Conservation (phyloP, 2,329 filamentous ascomycete genomes). For the Ophiosphaerella herpotricha region DNA sequence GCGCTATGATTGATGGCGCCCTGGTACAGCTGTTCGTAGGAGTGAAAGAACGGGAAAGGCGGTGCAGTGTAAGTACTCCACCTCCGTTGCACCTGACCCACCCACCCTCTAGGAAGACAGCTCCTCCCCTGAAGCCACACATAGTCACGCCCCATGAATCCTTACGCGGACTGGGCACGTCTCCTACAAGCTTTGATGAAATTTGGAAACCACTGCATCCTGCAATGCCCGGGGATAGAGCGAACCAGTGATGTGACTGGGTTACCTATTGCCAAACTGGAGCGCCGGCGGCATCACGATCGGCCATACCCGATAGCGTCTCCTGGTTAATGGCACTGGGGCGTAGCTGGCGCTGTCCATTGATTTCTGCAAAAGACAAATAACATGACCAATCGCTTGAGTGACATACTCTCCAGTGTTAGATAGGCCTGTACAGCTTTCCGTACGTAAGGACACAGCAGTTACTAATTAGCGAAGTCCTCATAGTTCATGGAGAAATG, state of each 20-base stretch:
- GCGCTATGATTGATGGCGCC: not conserved
- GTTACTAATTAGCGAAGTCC: slow-evolving; percentile 3
- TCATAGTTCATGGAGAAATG: not conserved
- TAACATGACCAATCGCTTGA: slow-evolving; percentile 1
- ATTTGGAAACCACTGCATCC: not conserved
- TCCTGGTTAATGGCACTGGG: too few relatives aligned
- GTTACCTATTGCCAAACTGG: slow-evolving; percentile 4
- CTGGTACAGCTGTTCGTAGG: slow-evolving; percentile 1
- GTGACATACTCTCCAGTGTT: slow-evolving; percentile 2
- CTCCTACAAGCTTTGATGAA: slow-evolving; percentile 5
- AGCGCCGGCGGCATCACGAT: slow-evolving; percentile 3
- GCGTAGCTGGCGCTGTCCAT: slow-evolving; percentile 5
- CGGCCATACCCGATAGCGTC: slow-evolving; percentile 1
- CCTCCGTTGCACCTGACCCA: slow-evolving; percentile 3
- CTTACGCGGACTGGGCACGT: not conserved
- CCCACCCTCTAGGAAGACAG: not conserved
- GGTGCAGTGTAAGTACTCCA: slow-evolving; percentile 5
- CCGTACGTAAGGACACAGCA: slow-evolving; percentile 4
- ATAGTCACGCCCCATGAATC: slow-evolving; percentile 3
- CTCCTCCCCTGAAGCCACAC: slow-evolving; percentile 1
- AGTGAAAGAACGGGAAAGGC: slow-evolving; percentile 4
- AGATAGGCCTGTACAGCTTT: slow-evolving; percentile 4
- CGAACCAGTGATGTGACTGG: not conserved
- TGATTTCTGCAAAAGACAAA: not conserved
- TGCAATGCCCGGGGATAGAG: too few relatives aligned